Percentiles rank a stretch among this genome's conserved stretches.
Evolutionary conservation across 345 rosid genomes (phyloP).

Genomic region (Odontarrhena argentea): DNA sequence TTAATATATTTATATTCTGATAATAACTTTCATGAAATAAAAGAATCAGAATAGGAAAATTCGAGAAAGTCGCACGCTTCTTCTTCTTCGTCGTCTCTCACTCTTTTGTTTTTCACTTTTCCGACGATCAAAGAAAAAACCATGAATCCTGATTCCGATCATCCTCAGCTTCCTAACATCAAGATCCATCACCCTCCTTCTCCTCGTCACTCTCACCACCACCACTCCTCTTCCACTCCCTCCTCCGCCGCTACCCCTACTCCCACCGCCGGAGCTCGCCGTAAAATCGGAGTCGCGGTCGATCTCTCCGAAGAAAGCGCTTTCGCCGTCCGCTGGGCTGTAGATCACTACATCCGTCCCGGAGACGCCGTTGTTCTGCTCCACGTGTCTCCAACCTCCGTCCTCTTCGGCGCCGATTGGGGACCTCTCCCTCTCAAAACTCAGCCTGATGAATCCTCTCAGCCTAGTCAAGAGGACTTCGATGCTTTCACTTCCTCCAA

Average conservation of each 20-base stretch:
- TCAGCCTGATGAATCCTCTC: conserved; percentile 29
- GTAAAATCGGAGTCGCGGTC: conserved; percentile 85
- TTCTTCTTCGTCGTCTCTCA: background rate
- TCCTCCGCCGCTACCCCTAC: conserved; percentile 55
- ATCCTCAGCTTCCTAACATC: conserved; percentile 78
- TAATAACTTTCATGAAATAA: too few species aligned
- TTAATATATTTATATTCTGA: too few species aligned
- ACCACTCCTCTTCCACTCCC: conserved; percentile 43
- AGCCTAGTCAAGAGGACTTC: conserved; percentile 62
- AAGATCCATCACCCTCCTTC: conserved; percentile 72
- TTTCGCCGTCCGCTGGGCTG: conserved; percentile 89
- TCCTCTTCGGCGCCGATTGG: conserved; percentile 99
- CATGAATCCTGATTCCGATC: conserved; percentile 51
- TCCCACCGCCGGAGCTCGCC: conserved; percentile 86
- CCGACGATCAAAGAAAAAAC: conserved; percentile 25
- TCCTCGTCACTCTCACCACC: conserved; percentile 47
- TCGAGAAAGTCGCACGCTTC: conserved; percentile 5
- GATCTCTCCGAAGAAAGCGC: conserved; percentile 90
- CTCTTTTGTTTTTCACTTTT: background rate
- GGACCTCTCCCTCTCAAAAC: conserved; percentile 51
- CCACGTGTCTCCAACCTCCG: conserved; percentile 97
- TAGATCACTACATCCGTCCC: conserved; percentile 83
- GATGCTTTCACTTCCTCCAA: conserved; percentile 60
- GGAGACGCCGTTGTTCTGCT: conserved; percentile 93
- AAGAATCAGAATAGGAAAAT: background rate